These are phyloP conservation scores for Fusarium tjaetaba DNA, from an alignment of 2,329 filamentous ascomycete genomes.

Conservation along the genomic window DNA sequence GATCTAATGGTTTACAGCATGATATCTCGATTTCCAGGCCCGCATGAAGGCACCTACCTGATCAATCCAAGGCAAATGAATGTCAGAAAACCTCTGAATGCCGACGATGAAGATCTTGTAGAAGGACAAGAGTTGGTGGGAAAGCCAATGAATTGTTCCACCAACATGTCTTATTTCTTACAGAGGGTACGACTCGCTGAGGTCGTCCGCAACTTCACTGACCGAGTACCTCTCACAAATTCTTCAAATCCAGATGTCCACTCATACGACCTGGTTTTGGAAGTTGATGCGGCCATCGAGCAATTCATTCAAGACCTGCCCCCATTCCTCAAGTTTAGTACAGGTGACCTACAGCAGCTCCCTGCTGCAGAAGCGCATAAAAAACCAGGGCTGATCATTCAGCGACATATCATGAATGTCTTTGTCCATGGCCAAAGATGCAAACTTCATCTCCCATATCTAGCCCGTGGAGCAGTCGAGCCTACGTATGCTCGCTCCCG, in stretches of 20 bases:
- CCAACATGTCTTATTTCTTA: constrained; percentile 51
- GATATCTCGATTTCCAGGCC: constrained; percentile 49
- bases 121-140: constrained; percentile 43
- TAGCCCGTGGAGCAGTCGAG: constrained; percentile 49
- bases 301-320: constrained; percentile 44
- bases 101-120: constrained; percentile 51
- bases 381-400: constrained; percentile 41
- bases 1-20: constrained; percentile 44
- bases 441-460: constrained; percentile 50
- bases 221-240: constrained; percentile 43
- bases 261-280: constrained; percentile 46
- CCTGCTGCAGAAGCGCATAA: constrained; percentile 37
- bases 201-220: constrained; percentile 49
- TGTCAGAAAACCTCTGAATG: constrained; percentile 52
- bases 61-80: constrained; percentile 53
- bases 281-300: constrained; percentile 47
- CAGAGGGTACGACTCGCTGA: constrained; percentile 52
- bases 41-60: constrained; percentile 49
- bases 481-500: constrained; percentile 47
- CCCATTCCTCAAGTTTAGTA: constrained; percentile 43
- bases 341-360: constrained; percentile 28
- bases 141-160: constrained; percentile 46
- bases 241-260: constrained; percentile 44
- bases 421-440: constrained; percentile 49
- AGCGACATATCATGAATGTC: constrained; percentile 48